Conservation (phyloP, 2,329 filamentous ascomycete species). For the Colletotrichum chrysophilum region DNA sequence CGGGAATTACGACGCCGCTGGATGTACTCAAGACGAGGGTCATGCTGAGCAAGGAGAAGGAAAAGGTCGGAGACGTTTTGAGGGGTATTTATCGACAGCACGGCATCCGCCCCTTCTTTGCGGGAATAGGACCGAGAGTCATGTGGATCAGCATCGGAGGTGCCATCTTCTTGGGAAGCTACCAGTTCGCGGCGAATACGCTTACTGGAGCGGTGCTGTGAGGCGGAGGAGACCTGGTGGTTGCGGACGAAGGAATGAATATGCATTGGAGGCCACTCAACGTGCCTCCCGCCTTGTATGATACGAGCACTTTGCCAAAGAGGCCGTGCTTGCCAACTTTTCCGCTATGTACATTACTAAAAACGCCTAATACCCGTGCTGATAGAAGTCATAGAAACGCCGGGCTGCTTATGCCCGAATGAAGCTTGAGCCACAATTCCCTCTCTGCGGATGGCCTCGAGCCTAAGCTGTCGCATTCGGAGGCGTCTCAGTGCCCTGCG, state of each 20-base stretch:
- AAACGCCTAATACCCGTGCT: constrained; percentile 18
- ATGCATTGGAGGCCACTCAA: constrained; percentile 1
- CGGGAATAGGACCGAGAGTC: constrained; percentile 79
- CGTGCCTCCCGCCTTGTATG: constrained; percentile 7
- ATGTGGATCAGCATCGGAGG: constrained; percentile 96
- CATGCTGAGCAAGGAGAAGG: constrained; percentile 81
- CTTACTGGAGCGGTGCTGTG: constrained; percentile 49
- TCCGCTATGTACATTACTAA: constrained; percentile 20
- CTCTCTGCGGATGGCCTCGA: neutral
- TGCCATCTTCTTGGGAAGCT: constrained; percentile 92
- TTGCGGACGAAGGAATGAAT: neutral
- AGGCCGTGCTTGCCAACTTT: constrained; percentile 13
- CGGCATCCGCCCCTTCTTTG: constrained; percentile 74
- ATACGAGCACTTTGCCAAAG: neutral
- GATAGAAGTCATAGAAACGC: constrained; percentile 6
- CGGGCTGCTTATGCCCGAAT: neutral
- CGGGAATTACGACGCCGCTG: constrained; percentile 87
- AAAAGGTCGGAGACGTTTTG: constrained; percentile 64
- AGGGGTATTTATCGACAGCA: constrained; percentile 67
- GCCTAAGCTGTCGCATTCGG: neutral
- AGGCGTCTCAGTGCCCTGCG: constrained; percentile 13
- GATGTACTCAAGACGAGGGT: constrained; percentile 97
- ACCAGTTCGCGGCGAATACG: constrained; percentile 85
- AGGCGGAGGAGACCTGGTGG: neutral
- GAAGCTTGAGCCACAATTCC: neutral